Base-by-base conservation (phyloP, 345 rosid genomes). In the Iberis pinnata region DNA sequence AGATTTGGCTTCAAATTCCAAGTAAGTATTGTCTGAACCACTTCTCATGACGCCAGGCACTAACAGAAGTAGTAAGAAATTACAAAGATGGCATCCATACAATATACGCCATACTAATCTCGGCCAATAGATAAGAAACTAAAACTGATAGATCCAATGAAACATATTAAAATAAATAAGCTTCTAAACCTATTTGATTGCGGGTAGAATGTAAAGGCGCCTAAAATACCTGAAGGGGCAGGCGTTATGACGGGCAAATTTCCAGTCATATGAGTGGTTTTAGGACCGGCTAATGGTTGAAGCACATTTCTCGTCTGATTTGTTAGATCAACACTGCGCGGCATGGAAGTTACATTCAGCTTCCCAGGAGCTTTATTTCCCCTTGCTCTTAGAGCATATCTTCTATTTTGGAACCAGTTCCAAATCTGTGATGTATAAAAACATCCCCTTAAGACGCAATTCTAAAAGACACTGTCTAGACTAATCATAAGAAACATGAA, bases 371-470 rank as follows among this genome's bases (percentile, higher is more conserved):
- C 59, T 78, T 82, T 93, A 54, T 67, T 76, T 26, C 88, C 64
- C 73, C 80, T 93, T 20, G 97, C 94, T 62, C 99, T 77, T 43
- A 88, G 70, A 32, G 99, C 88, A 75, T 88, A 93, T 22, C 99
- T 81, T 75, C 76, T 93, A 69, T 93, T 93, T 70, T 93, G 99
- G 76, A 93, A 93, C 99, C 99, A 93, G 68, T 93, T 93, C 94
- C 99, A 93, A 38, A 93, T 79, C 99, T 93, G 61, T 18, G 46
- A 73, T 12, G 42, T 25, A 53, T 13, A 12, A 8, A 24, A 48
- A 48, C 25, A 54, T 14, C 49, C 22, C 40, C 46, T 51, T 51
- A 17, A 29, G 2, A 35, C 14, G 12, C 29, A 32, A 67, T 26
- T 46, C 8, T 7, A 9, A 70, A 31, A 4, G 25, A 20, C 16